Evolutionary conservation across 2,329 filamentous ascomycete genomes (phyloP).

Genomic region (Septoria petroselini): DNA sequence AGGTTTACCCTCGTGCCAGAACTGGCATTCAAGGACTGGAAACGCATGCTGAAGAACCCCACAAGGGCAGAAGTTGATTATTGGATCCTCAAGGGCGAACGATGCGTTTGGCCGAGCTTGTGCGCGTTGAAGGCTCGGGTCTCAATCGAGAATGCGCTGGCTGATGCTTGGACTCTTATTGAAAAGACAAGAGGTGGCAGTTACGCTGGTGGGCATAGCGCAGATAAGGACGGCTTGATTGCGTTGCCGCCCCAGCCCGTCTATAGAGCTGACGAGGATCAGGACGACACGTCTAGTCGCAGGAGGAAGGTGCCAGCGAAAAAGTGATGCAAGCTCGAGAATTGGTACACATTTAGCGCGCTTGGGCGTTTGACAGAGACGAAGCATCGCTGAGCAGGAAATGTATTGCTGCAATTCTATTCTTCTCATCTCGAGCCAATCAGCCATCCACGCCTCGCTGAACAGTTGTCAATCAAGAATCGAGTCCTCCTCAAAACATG

Average conservation of each 20-base stretch:
- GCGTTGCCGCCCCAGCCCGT: slow-evolving; percentile 9
- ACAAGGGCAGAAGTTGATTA: slow-evolving; percentile 72
- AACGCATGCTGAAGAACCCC: slow-evolving; percentile 76
- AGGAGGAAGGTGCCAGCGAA: background rate
- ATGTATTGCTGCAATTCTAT: too few species aligned
- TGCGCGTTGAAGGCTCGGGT: slow-evolving; percentile 74
- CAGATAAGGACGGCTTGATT: slow-evolving; percentile 5
- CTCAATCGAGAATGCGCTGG: slow-evolving; percentile 83
- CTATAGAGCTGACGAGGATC: slow-evolving; percentile 8
- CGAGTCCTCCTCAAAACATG: slow-evolving; percentile 24
- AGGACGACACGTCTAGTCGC: background rate
- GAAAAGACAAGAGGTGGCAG: slow-evolving; percentile 2
- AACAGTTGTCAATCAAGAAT: too few species aligned
- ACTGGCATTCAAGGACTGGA: slow-evolving; percentile 68
- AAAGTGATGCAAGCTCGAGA: too few species aligned
- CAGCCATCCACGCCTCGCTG: too few species aligned
- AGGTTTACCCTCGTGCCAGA: slow-evolving; percentile 80
- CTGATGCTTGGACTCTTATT: slow-evolving; percentile 68
- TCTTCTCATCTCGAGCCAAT: too few species aligned
- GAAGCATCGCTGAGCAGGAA: too few species aligned
- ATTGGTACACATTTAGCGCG: too few species aligned
- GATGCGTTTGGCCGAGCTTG: slow-evolving; percentile 87
- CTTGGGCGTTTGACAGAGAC: too few species aligned
- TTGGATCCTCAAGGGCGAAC: slow-evolving; percentile 81
- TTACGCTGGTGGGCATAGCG: background rate